Base-by-base conservation (phyloP, 352 stramenopile species). In the Pythium monospermum region DNA sequence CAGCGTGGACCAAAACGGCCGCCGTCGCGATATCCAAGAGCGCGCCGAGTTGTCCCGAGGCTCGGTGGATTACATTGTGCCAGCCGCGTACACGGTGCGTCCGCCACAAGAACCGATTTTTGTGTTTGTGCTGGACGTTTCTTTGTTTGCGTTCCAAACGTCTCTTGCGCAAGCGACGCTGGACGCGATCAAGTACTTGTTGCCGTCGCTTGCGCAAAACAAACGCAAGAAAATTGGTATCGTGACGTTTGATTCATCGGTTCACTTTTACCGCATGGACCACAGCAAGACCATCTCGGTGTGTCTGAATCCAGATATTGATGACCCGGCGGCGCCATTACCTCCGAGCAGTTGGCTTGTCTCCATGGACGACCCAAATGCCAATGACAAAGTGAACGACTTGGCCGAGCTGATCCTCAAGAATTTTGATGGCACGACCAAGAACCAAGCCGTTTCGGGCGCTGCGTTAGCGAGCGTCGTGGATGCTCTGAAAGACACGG, bases 171-270 rank as follows among this genome's bases (percentile, higher is more conserved):
- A 63, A 2, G 79, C 75, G 15, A 73, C 81, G 4, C 51, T 95
- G 21, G 68, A 88, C 25, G 71, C 77, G 25, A 92, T 96, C 61
- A 64, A 83, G 54, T 91, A 89, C 69, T 52, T 91, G 26, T 46
- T 96, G 7, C 70, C 76, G 12, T 81, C 75, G 30, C 69, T 91
- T 30, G 75, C 75, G 21, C 73, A 88, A 64, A 91, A 85, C 59
- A 87, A 77, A 45, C 73, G 82, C 58, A 90, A 91, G 62, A 94
- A 94, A 50, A 69, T 95, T 40, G 86, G 85, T n/a, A 91, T 96
- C 40, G 66, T 95, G 12, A 92, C 82, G 2, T 96, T 94, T 38
- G 85, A 91, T 62, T 74, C 76, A 15, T 66, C 71, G 3, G 78
- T 94, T 26, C 83, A 94, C 47, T 95, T 92, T 64, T 93, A 94